Base-by-base conservation (phyloP, 352 stramenopile genomes). In the Globisporangium barbulae region DNA sequence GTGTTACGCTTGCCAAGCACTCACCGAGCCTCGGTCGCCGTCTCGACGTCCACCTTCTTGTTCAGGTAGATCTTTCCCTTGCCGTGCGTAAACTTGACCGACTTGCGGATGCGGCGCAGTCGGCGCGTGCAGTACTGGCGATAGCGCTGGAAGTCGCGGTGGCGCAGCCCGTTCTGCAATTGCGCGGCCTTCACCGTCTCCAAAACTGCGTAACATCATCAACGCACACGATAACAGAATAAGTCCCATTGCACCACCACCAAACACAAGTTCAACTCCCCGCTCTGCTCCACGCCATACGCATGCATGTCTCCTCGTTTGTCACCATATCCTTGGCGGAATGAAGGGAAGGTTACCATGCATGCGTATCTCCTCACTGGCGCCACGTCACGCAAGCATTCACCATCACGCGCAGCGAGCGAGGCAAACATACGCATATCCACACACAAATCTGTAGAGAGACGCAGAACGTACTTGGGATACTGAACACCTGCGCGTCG, bases 71-170 rank as follows among this genome's bases (percentile, higher is more conserved):
- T 72, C 64, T 93, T 94, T 41, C 89, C 85, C 67, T 93, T 95
- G 69, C 88, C 88, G 56, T 93, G 90, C 73, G 77, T 89, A 63
- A 95, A 97, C 71, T 93, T 90, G 68, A 89, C 74, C 30, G 86
- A 90, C 74, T 93, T 96, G 72, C 90, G 88, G 60, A 97, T 81
- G 50, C 89, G 88, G 31, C 85, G 86, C 63, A 97, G 72, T 19
- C 89, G 85, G 17, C 90, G 80, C 61, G 85, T 75, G 73, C 90
- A 97, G 74, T 97, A 97, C 78, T 97, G 86, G 30, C 89, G 85
- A 71, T 97, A 97, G 35, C 89, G 88, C 73, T 91, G 83, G 74
- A 96, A 97, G 78, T 97, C 89, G 62, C 88, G 87, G 68, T 96
- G 85, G 56, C 88, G 82, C 68, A 97, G 69, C 3, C 90, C 90